Conservation (phyloP, 2,329 filamentous ascomycete species). For the Colletotrichum tamarilloi region DNA sequence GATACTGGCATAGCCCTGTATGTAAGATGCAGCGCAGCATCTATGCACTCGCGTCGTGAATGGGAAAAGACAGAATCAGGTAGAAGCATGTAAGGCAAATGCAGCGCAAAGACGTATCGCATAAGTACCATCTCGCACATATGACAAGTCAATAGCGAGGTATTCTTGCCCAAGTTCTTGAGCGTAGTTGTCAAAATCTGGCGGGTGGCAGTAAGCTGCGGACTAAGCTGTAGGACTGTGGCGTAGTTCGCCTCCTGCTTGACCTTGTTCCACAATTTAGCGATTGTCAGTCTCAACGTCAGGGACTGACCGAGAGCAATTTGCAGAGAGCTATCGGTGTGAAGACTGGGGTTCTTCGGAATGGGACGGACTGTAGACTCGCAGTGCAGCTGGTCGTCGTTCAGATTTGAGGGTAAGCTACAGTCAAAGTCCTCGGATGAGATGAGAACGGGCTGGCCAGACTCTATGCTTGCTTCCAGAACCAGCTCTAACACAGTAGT, state of each 20-base stretch:
- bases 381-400: conserved; percentile 61
- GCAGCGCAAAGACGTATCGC: conserved; percentile 62
- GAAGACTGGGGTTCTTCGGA: no score
- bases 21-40: conserved; percentile 43
- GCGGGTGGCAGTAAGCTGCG: background rate
- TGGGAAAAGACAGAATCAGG: conserved; percentile 61
- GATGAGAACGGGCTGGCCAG: conserved; percentile 52
- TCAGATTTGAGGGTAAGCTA: conserved; percentile 58
- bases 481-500: no score
- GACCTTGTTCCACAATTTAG: no score
- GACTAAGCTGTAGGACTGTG: no score
- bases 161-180: background rate
- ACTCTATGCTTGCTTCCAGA: no score
- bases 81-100: conserved; percentile 60
- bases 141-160: background rate
- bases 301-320: no score
- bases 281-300: no score
- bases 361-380: conserved; percentile 36
- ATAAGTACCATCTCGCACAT: conserved; percentile 54
- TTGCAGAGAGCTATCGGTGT: no score
- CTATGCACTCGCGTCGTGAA: conserved; percentile 61
- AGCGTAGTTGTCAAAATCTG: background rate
- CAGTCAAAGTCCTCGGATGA: conserved; percentile 61
- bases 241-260: no score
- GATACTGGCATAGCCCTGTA: conserved; percentile 39